A percentile compares a stretch with the other conserved stretches of the same genome.
phyloP scores from a whole-genome alignment of 306 rosid genomes.

The Hippophae tibetana region DNA sequence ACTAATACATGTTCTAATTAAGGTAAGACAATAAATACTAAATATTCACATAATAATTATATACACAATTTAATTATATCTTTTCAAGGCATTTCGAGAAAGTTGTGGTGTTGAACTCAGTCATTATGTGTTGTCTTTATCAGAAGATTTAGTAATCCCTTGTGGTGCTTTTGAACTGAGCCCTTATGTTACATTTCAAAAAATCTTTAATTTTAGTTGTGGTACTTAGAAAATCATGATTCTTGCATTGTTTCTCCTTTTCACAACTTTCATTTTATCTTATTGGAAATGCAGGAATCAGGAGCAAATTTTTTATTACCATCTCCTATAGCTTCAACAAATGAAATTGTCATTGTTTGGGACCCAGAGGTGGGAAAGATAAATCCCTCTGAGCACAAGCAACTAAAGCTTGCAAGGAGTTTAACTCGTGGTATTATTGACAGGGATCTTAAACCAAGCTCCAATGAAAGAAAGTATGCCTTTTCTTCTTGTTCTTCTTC shows the following conservation, averaged over 20 bases:
- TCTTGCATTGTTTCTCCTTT: not conserved
- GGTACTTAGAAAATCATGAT: not conserved
- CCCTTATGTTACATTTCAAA: not conserved
- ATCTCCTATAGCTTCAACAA: constrained; percentile 82
- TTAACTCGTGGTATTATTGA: constrained; percentile 96
- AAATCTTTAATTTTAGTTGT: not conserved
- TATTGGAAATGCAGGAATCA: constrained; percentile 68
- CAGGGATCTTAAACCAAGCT: constrained; percentile 92
- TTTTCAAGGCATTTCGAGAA: no score
- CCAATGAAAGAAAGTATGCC: constrained; percentile 85
- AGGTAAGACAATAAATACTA: no score
- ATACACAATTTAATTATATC: no score
- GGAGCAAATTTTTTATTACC: constrained; percentile 92
- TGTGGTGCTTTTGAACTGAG: no score
- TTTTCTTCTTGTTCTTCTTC: not conserved
- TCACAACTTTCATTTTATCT: constrained; percentile 12
- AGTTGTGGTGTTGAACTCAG: no score
- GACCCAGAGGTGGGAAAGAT: constrained; percentile 90
- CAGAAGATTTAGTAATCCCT: no score
- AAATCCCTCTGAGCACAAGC: constrained; percentile 97
- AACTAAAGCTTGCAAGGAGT: constrained; percentile 89
- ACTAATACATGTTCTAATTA: no score
- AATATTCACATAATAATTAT: no score
- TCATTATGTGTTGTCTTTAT: no score
- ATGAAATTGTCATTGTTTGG: constrained; percentile 87